Evolutionary conservation across 1,139 yeast species (phyloP).

Genomic region (Suzukiozyma palmioleophila): DNA sequence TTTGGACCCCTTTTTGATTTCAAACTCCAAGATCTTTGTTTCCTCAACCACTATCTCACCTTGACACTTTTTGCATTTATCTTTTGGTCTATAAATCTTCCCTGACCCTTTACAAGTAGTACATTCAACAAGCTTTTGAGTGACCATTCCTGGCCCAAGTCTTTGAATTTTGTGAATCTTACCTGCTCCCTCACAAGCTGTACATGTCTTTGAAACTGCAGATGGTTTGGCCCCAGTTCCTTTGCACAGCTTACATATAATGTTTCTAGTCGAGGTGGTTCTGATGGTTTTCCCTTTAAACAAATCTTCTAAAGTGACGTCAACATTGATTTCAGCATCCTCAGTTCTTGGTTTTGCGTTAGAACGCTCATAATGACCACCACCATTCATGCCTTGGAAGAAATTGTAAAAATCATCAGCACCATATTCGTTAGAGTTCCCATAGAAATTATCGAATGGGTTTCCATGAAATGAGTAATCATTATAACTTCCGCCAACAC

Average conservation of each 20-base stretch:
- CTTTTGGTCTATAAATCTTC: conserved; percentile 54
- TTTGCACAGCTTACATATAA: conserved; percentile 64
- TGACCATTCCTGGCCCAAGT: conserved; percentile 73
- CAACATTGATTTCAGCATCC: conserved; percentile 63
- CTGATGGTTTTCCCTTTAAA: conserved; percentile 80
- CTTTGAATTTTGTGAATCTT: conserved; percentile 53
- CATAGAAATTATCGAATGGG: conserved; percentile 41
- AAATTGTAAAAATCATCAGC: conserved; percentile 73
- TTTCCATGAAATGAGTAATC: conserved; percentile 24
- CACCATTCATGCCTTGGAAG: conserved; percentile 47
- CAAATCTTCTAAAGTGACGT: conserved; percentile 68
- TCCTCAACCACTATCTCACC: conserved; percentile 65
- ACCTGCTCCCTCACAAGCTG: conserved; percentile 74
- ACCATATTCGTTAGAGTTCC: conserved; percentile 33
- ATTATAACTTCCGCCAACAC: conserved; percentile 9
- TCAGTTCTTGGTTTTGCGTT: conserved; percentile 38
- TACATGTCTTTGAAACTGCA: conserved; percentile 57
- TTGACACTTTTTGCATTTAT: conserved; percentile 71
- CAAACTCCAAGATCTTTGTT: conserved; percentile 72
- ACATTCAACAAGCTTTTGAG: conserved; percentile 63
- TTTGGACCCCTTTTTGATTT: conserved; percentile 67
- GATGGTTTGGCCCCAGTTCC: conserved; percentile 71
- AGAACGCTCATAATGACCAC: conserved; percentile 11
- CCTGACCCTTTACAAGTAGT: conserved; percentile 73
- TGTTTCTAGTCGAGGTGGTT: conserved; percentile 67